Evolutionary conservation across 768 basidiomycete species (phyloP), one percentile per base, ranked within the genome.

Genomic region (Suillus occidentalis): DNA sequence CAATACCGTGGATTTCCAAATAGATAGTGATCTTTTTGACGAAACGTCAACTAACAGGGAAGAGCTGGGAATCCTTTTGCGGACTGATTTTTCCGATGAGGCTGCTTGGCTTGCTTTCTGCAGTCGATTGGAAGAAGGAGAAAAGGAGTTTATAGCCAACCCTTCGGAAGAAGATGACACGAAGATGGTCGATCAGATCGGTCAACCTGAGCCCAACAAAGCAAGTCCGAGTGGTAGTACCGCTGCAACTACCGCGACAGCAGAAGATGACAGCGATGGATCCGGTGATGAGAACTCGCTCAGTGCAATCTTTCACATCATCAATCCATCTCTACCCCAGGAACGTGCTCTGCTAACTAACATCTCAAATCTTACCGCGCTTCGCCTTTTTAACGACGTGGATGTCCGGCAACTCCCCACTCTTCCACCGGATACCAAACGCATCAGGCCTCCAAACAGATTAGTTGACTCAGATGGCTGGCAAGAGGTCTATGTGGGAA

Each of bases 401-500:
- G 86, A 87, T 68, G 80, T 91, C 64, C 84, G 88, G 34, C 77
- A 72, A 20, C 80, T 86, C 1, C 89, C 88, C 22, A 62, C 66
- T 4, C 83, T 75, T 8, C 83, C 84, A 39, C 64, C 77, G 2
- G 85, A 81, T 34, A 73, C 77, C 34, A 82, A 78, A 58, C 84
- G 81, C 53, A 75, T 84, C 62, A 74, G 77, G 14, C 81, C 85
- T 14, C 80, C 80, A 25, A 86, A 89, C 72, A 81, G 84, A 50
- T 81, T 93, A 20, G 81, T 89, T 39, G 89, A 90, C 71, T 76
- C 79, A 59, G 78, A 79, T 34, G 87, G 89, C 3, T 87, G 85
- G 84, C 91, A 92, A 75, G 92, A 93, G 73, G 80, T 87, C 18
- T 94, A 93, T 71, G 71, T 72, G 4, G 91, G 92, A 13, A 83